Base-by-base conservation (phyloP, 768 basidiomycete species). In the Saitozyma podzolica region DNA sequence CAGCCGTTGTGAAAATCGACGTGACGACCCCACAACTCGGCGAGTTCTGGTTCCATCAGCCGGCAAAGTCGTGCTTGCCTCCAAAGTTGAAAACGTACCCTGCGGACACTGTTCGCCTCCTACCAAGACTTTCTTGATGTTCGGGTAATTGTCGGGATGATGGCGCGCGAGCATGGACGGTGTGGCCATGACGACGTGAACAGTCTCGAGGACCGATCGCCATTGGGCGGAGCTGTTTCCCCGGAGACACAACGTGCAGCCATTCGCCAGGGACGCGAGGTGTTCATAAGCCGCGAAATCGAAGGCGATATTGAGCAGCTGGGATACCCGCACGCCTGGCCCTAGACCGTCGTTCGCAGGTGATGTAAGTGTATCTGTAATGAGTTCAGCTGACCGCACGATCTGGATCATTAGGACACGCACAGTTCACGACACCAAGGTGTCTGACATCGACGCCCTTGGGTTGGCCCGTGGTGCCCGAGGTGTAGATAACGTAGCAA, bases 201-300 rank as follows among this genome's bases (percentile, higher is more conserved):
- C 84, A 0, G 78, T 83, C 60, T 82, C 82, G 78, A 86, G 79
- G 14, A 84, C 76, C 1, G 78, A 78, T 1, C 76, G 74, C 85
- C 85, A 86, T 58, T 85, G 83, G 40, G 80, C 82, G 5, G 80
- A 82, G 3, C 81, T 80, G 63, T 84, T 84, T 8, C 85, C 85
- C 9, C 85, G 82, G 10, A 86, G 76, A 68, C 83, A 84, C 8
- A 86, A 80, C 0, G 85, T 85, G 52, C 82, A 81, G 0, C 85
- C 85, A 61, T 85, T 85, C 68, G 76, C 81, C 55, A 86, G 72
- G 9, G 82, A 80, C 6, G 84, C 84, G 16, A 86, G 79, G 40
- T 84, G 83, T 69, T 86, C 85, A 86, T 86, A 87, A 19, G 85
- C 85, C 48, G 84, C 85, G 85, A 87, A 86, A 66, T 87, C 86